phyloP scores from a whole-genome alignment of 2,329 filamentous ascomycete genomes.

The Sordariomycetes sp. region DNA sequence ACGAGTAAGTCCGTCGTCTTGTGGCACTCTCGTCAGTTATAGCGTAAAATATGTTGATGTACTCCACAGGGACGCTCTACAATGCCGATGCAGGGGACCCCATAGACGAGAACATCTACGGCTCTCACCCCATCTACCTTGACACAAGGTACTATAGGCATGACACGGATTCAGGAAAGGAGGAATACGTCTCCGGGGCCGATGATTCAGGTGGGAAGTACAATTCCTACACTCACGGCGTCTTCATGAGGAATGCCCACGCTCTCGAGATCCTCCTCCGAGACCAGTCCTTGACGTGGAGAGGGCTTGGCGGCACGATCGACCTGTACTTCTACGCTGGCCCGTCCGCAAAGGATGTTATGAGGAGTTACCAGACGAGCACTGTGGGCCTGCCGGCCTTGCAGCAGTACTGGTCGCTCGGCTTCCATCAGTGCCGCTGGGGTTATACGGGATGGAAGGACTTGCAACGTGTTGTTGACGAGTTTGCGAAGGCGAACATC shows the following conservation, averaged over 20 bases:
- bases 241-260: conserved; percentile 69
- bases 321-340: conserved; percentile 75
- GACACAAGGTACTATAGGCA: conserved; percentile 66
- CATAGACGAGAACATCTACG: conserved; percentile 61
- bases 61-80: conserved; percentile 33
- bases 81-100: conserved; percentile 58
- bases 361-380: conserved; percentile 57
- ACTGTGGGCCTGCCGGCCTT: conserved; percentile 62
- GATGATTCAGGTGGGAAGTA: conserved; percentile 46
- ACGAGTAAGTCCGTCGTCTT: conserved; percentile 34
- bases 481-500: conserved; percentile 53
- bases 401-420: conserved; percentile 74
- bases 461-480: conserved; percentile 54
- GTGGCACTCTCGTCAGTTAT: neutral
- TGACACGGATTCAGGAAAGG: conserved; percentile 30
- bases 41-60: neutral
- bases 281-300: conserved; percentile 58
- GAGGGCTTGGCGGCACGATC: conserved; percentile 63
- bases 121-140: conserved; percentile 67
- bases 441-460: conserved; percentile 67
- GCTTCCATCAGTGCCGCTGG: conserved; percentile 68
- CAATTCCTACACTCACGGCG: conserved; percentile 60
- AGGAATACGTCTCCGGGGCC: conserved; percentile 31
- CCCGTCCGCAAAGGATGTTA: conserved; percentile 56
- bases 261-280: conserved; percentile 61